Evolutionary conservation across 108 stramenopile species (phyloP).

Genomic region (Ochromonas danica): DNA sequence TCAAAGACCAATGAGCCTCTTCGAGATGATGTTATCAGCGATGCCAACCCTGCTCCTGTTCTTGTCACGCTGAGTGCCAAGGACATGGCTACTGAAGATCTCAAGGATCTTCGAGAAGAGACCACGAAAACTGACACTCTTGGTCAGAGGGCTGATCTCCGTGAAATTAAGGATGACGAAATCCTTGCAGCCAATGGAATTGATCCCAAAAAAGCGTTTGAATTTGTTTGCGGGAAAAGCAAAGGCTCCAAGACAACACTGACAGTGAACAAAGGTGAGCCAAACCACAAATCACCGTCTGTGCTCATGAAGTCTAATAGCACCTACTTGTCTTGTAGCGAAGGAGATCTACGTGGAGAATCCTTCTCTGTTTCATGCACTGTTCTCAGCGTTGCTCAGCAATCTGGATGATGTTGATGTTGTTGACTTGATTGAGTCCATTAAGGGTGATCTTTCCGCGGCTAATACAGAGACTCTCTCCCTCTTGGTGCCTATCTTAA

Average conservation of each 20-base stretch:
- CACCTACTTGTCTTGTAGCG: no score
- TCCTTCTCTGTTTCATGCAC: no score
- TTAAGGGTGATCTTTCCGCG: no score
- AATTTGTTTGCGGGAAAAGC: slow-evolving; percentile 91
- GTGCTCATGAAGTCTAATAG: no score
- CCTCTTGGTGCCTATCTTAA: no score
- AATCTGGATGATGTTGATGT: no score
- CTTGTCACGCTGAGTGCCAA: not conserved
- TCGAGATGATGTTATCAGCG: slow-evolving; percentile 6
- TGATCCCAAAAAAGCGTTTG: slow-evolving; percentile 37
- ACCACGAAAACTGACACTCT: slow-evolving; percentile 13
- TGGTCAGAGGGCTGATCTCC: slow-evolving; percentile 51
- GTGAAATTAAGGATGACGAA: slow-evolving; percentile 55
- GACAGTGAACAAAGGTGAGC: no score
- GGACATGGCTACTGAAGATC: slow-evolving; percentile 7
- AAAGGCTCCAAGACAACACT: slow-evolving; percentile 87
- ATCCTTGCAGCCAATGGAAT: slow-evolving; percentile 56
- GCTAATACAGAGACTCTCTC: no score
- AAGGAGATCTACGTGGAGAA: no score
- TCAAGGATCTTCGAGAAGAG: not conserved
- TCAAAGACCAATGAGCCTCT: slow-evolving; percentile 51
- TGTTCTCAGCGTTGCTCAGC: no score
- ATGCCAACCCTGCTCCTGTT: not conserved
- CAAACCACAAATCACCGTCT: no score
- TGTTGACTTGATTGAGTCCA: no score